A percentile compares a stretch with the other conserved stretches of the same genome.
Conservation (phyloP, 1,139 yeast genomes). For the Petasospora rhodanensis region DNA sequence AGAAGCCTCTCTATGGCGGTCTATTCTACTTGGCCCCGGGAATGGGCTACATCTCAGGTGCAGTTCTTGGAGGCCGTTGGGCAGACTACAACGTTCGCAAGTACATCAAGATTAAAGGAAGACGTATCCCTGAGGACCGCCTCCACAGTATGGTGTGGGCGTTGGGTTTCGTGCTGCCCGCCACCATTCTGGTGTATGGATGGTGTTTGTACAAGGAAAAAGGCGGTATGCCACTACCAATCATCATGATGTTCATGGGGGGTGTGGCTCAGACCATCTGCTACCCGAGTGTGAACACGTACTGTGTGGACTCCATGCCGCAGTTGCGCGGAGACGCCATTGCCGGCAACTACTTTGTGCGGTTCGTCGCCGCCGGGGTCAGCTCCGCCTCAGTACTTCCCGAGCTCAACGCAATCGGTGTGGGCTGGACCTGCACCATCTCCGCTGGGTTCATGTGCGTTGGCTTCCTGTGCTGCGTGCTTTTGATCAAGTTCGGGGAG, state of each 20-base stretch:
- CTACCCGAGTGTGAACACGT: conserved; percentile 49
- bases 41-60: conserved; percentile 42
- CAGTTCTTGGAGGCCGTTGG: conserved; percentile 46
- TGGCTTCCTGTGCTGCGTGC: conserved; percentile 11
- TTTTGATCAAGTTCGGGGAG: conserved; percentile 18
- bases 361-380: conserved; percentile 47
- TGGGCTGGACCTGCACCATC: conserved; percentile 49
- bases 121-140: conserved; percentile 49
- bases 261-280: conserved; percentile 47
- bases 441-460: conserved; percentile 21
- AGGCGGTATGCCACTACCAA: conserved; percentile 53
- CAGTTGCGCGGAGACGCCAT: conserved; percentile 49
- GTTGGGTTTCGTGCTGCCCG: conserved; percentile 35
- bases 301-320: conserved; percentile 54
- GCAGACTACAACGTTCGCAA: conserved; percentile 43
- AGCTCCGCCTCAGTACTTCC: conserved; percentile 44
- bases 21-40: conserved; percentile 54
- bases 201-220: conserved; percentile 44
- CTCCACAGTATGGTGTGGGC: conserved; percentile 37
- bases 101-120: conserved; percentile 38
- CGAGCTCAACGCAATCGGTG: conserved; percentile 42
- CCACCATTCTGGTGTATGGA: conserved; percentile 43
- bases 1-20: conserved; percentile 43
- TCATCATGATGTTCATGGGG: conserved; percentile 41
- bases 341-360: conserved; percentile 45